A percentile compares a stretch with the other conserved stretches of the same genome.
Evolutionary conservation across 257 asterid species (phyloP).

Genomic region (Linderniella brevidens): DNA sequence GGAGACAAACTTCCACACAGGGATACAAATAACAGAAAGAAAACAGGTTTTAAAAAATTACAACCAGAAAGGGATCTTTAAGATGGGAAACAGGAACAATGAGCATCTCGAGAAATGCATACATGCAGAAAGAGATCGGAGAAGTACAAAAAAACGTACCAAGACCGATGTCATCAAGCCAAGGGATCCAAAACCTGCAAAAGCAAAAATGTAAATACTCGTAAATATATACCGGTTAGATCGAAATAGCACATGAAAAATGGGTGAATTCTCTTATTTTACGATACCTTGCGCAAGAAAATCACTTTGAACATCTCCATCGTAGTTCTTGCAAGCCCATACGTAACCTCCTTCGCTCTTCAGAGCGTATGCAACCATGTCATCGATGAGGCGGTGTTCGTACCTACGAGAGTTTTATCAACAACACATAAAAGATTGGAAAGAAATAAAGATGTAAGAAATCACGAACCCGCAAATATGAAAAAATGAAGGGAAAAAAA

Average conservation of each 20-base stretch:
- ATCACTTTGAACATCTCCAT: conserved; percentile 99
- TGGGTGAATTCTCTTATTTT: neutral
- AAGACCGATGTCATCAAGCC: conserved; percentile 97
- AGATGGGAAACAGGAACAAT: neutral
- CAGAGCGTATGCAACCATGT: conserved; percentile 97
- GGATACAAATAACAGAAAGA: too few relatives aligned
- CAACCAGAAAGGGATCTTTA: neutral
- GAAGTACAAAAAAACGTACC: conserved; percentile 29
- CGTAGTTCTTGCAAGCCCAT: conserved; percentile 99
- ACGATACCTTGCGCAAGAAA: conserved; percentile 90
- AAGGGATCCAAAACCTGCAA: conserved; percentile 92
- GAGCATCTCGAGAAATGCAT: neutral
- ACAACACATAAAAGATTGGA: neutral
- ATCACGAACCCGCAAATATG: neutral
- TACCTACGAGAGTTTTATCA: conserved; percentile 35
- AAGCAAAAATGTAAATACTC: conserved; percentile 8
- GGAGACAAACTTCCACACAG: too few relatives aligned
- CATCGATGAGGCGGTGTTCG: conserved; percentile 97
- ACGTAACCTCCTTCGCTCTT: conserved; percentile 99
- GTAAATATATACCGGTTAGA: neutral
- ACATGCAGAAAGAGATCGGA: neutral
- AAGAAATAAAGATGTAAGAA: conserved; percentile 3
- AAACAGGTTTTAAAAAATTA: conserved; percentile 2
- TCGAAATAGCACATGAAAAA: neutral
- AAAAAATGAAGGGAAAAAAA: neutral